Base-by-base conservation (phyloP, 495 filamentous ascomycete species). In the Usnea hakonensis region DNA sequence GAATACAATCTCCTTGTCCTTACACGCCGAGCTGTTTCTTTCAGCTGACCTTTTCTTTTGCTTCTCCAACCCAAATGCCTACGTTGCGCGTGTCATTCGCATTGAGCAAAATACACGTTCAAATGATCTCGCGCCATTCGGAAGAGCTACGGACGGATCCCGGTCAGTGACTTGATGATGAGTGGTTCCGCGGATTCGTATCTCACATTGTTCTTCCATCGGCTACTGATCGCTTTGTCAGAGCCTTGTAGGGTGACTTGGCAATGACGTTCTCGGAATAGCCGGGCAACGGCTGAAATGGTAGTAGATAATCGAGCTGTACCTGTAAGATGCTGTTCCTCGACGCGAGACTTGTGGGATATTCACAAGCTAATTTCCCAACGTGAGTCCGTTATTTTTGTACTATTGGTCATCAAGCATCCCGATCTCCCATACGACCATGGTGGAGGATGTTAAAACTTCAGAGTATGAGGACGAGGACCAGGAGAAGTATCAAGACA, bases 401-500 rank as follows among this genome's bases (percentile, higher is more conserved):
- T 2, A 4, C n/a, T 1, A 46, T 46, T 3, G 8, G n/a, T 21
- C 21, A 46, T 46, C 21, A 23, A 21, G 43, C 21, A 23, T 46
- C 43, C n/a, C 4, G 21, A 17, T 41, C 11, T 9, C 38, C 38
- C 38, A 41, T 41, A 19, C 14, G 13, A 17, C 9, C 13, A 23
- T 13, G 21, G 16, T 23, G n/a, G 43, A 7, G 8, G 8, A 46
- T 26, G 43, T 46, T 1, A 46, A 46, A 26, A 5, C 13, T 64
- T 83, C 75, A 85, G 64, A 85, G 74, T 60, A 82, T 77, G 56
- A 86, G 77, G 43, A 86, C 72, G 57, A 97, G 74, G 67, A 96
- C 84, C 69, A 97, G 80, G 71, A 97, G 74, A 48, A 97, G 75
- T 60, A 95, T 85, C 62, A 97, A 82, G 55, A 94, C 88, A 60